A percentile compares a stretch with the other conserved stretches of the same genome.
phyloP scores from a whole-genome alignment of 768 basidiomycete species.

The Pleurotus cornucopiae region DNA sequence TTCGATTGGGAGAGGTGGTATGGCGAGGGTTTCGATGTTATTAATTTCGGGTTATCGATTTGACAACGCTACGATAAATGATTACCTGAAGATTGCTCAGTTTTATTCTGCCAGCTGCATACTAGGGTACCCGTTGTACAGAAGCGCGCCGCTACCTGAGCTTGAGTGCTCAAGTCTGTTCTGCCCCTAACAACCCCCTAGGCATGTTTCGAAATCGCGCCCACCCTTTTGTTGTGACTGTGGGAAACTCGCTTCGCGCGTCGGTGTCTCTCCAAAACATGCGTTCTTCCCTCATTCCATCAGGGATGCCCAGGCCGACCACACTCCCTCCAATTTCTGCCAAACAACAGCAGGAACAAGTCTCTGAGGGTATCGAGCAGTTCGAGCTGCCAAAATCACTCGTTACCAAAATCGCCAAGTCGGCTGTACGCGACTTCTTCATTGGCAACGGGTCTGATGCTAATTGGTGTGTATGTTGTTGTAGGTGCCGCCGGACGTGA shows the following conservation, averaged over 20 bases:
- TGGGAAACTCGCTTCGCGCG: too few relatives aligned
- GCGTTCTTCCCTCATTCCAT: background rate
- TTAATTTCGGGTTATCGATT: constrained; percentile 39
- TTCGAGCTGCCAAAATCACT: constrained; percentile 83
- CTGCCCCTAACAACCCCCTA: too few relatives aligned
- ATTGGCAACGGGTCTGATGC: too few relatives aligned
- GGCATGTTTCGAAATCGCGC: too few relatives aligned
- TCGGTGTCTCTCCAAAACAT: too few relatives aligned
- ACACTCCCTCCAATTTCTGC: constrained; percentile 55
- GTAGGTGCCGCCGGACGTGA: constrained; percentile 80
- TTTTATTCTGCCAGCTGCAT: too few relatives aligned
- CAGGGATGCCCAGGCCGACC: constrained; percentile 65
- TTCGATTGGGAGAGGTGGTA: constrained; percentile 71
- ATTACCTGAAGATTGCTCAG: too few relatives aligned
- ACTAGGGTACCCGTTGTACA: too few relatives aligned
- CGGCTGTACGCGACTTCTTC: constrained; percentile 45
- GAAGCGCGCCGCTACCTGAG: too few relatives aligned
- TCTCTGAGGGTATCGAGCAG: constrained; percentile 84
- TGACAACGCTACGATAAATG: too few relatives aligned
- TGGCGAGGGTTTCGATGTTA: constrained; percentile 65
- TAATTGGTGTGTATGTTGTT: background rate
- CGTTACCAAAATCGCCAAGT: constrained; percentile 82
- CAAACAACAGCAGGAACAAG: constrained; percentile 74
- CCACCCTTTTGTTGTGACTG: background rate
- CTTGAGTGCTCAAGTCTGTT: too few relatives aligned